Evolutionary conservation across 768 basidiomycete genomes (phyloP).

Genomic region (Psilocybe cyanescens): DNA sequence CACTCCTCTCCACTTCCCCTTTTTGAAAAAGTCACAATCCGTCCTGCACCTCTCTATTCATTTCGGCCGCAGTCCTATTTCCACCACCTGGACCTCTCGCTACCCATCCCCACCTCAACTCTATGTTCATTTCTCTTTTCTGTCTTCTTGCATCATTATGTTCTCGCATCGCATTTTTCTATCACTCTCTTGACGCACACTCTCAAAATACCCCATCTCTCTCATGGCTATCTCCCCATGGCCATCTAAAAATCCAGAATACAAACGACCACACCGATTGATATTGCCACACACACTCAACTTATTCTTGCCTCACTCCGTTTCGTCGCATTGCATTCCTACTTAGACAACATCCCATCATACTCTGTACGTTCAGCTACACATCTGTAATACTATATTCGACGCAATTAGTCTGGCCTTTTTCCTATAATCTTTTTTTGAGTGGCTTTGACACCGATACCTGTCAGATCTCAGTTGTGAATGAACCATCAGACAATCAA

Average conservation of each 20-base stretch:
- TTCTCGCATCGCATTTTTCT: conserved; percentile 10
- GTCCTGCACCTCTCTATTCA: conserved; percentile 1
- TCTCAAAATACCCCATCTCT: conserved; percentile 5
- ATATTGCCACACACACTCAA: conserved; percentile 2
- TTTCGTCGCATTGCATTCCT: conserved; percentile 16
- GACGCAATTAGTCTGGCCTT: not conserved
- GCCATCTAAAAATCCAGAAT: conserved; percentile 8
- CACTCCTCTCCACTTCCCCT: conserved; percentile 12
- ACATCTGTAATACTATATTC: conserved; percentile 18
- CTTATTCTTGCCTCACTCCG: conserved; percentile 9
- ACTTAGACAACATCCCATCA: conserved; percentile 14
- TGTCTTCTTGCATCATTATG: conserved; percentile 15
- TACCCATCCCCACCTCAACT: conserved; percentile 4
- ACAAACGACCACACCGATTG: not conserved
- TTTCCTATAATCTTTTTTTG: not conserved
- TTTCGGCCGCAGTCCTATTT: conserved; percentile 6
- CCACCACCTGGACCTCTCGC: not conserved
- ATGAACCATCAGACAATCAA: conserved; percentile 3
- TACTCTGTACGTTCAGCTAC: conserved; percentile 14
- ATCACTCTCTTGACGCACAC: conserved; percentile 12
- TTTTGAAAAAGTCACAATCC: conserved; percentile 6
- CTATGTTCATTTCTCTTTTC: conserved; percentile 6
- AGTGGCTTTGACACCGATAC: not conserved
- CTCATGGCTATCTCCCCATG: not conserved
- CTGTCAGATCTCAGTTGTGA: not conserved